Conservation (phyloP, 305 asterid genomes). For the Fraxinus velutina region DNA sequence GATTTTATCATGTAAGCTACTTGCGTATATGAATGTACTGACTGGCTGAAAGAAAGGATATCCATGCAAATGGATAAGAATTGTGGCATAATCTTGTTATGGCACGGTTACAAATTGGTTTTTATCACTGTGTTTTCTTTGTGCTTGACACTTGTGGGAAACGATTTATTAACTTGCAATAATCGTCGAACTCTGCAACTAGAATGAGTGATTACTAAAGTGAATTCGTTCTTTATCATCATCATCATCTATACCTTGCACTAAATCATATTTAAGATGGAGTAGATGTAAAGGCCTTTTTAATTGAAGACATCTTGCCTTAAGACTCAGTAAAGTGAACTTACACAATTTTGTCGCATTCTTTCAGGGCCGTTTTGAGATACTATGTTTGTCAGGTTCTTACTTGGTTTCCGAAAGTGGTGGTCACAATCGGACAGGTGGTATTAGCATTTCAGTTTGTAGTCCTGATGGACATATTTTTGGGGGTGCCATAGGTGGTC, state of each 20-base stretch:
- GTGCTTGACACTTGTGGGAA: neutral
- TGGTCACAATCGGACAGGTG: constrained; percentile 80
- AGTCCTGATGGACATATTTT: constrained; percentile 84
- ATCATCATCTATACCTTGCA: neutral
- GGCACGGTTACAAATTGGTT: neutral
- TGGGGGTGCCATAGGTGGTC: constrained; percentile 98
- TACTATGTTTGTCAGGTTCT: constrained; percentile 83
- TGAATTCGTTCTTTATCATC: too few relatives aligned
- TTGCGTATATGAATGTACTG: neutral
- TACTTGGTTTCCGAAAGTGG: constrained; percentile 78
- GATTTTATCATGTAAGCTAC: neutral
- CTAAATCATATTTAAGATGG: neutral
- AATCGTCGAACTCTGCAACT: neutral
- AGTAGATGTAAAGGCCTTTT: neutral
- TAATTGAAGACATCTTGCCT: neutral
- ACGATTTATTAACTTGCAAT: neutral
- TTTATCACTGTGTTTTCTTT: neutral
- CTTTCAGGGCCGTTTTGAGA: constrained; percentile 79
- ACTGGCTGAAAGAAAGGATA: neutral
- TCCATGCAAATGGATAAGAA: neutral
- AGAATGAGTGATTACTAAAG: neutral
- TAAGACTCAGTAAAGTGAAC: neutral
- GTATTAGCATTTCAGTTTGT: constrained; percentile 80
- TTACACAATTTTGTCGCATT: constrained; percentile 20
- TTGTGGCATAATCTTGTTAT: neutral